These are phyloP conservation scores for Aphanomyces euteiches DNA, from an alignment of 352 stramenopile genomes.

Conservation along the genomic window DNA sequence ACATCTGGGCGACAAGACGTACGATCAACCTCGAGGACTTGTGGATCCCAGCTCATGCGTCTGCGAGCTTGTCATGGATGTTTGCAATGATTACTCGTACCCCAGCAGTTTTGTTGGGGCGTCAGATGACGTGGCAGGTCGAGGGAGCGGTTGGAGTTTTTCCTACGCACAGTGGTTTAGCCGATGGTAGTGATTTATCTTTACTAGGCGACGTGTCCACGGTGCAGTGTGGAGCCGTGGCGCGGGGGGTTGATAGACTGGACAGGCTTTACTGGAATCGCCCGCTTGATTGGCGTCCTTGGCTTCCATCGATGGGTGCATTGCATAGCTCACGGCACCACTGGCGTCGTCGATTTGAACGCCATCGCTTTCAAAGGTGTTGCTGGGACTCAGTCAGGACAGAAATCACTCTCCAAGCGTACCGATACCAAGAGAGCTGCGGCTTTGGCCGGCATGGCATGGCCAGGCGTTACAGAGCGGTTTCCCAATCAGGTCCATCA, in stretches of 20 bases:
- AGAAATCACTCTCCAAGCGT: constrained; percentile 5
- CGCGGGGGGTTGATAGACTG: background rate
- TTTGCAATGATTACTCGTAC: background rate
- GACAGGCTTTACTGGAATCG: no score
- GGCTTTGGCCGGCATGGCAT: no score
- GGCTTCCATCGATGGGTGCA: no score
- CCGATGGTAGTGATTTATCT: background rate
- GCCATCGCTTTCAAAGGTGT: constrained; percentile 26
- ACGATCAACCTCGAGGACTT: constrained; percentile 17
- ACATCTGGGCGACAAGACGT: background rate
- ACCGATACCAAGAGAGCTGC: constrained; percentile 9
- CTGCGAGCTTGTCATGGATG: background rate
- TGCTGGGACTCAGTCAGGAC: constrained; percentile 1
- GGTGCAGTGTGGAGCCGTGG: constrained; percentile 10
- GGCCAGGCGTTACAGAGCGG: no score
- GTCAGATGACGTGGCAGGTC: background rate
- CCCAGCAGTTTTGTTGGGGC: constrained; percentile 2
- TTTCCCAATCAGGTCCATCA: no score
- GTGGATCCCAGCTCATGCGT: constrained; percentile 30
- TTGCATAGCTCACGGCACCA: constrained; percentile 1
- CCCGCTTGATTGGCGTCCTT: no score
- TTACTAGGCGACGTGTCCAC: constrained; percentile 15
- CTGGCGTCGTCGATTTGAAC: constrained; percentile 8
- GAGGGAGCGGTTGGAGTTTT: constrained; percentile 17
- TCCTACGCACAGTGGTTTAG: constrained; percentile 3